Evolutionary conservation across 352 stramenopile species (phyloP).

Genomic region (Phytophthora ramorum): DNA sequence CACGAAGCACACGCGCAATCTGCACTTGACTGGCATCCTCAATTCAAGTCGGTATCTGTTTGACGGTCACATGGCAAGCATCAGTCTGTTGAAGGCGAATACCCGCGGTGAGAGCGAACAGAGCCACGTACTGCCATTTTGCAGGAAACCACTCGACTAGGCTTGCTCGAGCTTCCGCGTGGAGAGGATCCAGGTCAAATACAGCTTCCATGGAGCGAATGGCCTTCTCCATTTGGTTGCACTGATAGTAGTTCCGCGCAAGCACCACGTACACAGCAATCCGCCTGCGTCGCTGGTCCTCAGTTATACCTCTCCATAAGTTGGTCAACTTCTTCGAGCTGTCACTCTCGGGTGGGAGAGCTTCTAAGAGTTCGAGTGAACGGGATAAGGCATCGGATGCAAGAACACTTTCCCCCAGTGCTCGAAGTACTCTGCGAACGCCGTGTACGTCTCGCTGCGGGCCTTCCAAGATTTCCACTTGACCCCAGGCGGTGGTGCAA

Average conservation of each 20-base stretch:
- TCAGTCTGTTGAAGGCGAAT: conserved; percentile 9
- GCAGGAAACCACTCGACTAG: conserved; percentile 68
- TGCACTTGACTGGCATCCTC: conserved; percentile 72
- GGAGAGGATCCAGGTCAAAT: conserved; percentile 61
- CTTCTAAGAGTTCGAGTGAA: conserved; percentile 56
- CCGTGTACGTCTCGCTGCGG: conserved; percentile 52
- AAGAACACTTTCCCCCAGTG: conserved; percentile 49
- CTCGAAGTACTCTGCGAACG: conserved; percentile 61
- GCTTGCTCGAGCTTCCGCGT: conserved; percentile 61
- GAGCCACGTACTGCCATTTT: conserved; percentile 68
- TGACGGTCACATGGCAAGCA: not conserved
- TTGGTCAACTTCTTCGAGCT: conserved; percentile 6
- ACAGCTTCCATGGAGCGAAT: conserved; percentile 76
- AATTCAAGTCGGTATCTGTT: conserved; percentile 65
- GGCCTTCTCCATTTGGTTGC: conserved; percentile 81
- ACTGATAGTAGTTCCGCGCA: conserved; percentile 68
- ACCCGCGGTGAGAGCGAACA: not conserved
- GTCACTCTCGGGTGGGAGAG: not conserved
- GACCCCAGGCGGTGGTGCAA: conserved; percentile 19
- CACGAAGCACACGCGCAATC: conserved; percentile 66
- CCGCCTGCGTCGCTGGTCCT: conserved; percentile 33
- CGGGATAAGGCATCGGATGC: conserved; percentile 59
- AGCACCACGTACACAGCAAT: conserved; percentile 65
- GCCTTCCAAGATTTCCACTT: conserved; percentile 50
- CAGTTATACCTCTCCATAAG: conserved; percentile 23